Conservation (phyloP, 306 rosid genomes). For the Pterocarpus santalinus region DNA sequence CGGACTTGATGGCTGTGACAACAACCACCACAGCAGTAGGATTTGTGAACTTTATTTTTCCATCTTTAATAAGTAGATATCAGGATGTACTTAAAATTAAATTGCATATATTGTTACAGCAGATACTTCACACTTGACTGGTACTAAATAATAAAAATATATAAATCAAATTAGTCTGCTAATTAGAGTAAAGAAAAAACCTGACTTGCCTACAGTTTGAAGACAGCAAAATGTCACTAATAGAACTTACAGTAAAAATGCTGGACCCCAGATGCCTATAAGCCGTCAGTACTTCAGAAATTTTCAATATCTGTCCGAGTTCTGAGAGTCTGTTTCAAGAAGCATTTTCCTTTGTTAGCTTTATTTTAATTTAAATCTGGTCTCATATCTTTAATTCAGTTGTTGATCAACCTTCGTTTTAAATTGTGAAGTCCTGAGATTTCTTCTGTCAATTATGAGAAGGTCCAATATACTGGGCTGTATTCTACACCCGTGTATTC, state of each 20-base stretch:
- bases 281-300: constrained; percentile 18
- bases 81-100: constrained; percentile 16
- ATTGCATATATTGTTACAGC: constrained; percentile 21
- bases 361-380: constrained; percentile 39
- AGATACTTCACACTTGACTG: neutral
- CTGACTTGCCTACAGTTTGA: constrained; percentile 11
- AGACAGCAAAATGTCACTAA: constrained; percentile 30
- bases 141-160: neutral
- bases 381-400: constrained; percentile 1
- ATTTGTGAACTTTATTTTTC: constrained; percentile 12
- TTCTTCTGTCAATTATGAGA: constrained; percentile 6
- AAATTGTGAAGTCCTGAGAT: constrained; percentile 33
- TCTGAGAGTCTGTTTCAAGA: constrained; percentile 21
- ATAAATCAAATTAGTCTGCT: constrained; percentile 1
- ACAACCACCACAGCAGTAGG: constrained; percentile 17
- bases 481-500: constrained; percentile 8
- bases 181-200: neutral
- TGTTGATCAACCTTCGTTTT: constrained; percentile 6
- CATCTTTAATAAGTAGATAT: constrained; percentile 7
- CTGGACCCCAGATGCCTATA: constrained; percentile 25
- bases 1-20: neutral
- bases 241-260: constrained; percentile 15
- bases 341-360: neutral
- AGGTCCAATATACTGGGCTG: constrained; percentile 15
- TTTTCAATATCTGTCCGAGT: constrained; percentile 24